Base-by-base conservation (phyloP, 352 stramenopile genomes). In the Pythium volutum region DNA sequence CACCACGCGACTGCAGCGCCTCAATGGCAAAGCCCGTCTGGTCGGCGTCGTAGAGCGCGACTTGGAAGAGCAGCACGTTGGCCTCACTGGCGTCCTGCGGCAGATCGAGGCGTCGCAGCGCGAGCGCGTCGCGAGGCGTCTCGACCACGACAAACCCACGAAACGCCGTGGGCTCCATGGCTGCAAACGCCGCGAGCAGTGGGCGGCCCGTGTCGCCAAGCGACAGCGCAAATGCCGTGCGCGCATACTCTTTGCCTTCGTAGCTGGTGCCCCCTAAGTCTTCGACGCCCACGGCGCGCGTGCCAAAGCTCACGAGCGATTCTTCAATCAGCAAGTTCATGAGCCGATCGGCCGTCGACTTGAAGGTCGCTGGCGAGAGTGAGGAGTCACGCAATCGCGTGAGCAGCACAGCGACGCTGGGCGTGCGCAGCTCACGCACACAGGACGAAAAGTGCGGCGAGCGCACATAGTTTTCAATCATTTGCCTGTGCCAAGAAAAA, bases 401-500 rank as follows among this genome's bases (percentile, higher is more conserved):
- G 22, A 42, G 41, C 14, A 72, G 53, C 20, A 72, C 59, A 15
- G 22, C n/a, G 65, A 26, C 5, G 46, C 54, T 6, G 75, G 69
- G 16, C 67, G 72, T 14, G 77, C 55, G 55, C 84, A 68, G 14
- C 71, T 66, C 31, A 84, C 74, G 39, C 67, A 81, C 49, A 73
- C 61, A 2, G 36, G 12, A 70, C 52, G 25, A 57, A 3, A 69
- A 69, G 59, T 55, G 52, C 50, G 23, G 52, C 41, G 47, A 64
- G 70, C 36, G 36, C 14, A 43, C 36, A 43, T 71, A 71, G 36
- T 64, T 78, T 36, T 87, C 76, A 8, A 71, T 71, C 5, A 67
- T 34, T 5, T 57, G 25, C 8, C 62, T 69, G 20, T 16, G 0
- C 25, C 5, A 43, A 5, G 7, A 38, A 14, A 38, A 12, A 12